These are phyloP conservation scores for Kazachstania kunashirensis DNA, from an alignment of 805 yeast genomes.

Conservation along the genomic window DNA sequence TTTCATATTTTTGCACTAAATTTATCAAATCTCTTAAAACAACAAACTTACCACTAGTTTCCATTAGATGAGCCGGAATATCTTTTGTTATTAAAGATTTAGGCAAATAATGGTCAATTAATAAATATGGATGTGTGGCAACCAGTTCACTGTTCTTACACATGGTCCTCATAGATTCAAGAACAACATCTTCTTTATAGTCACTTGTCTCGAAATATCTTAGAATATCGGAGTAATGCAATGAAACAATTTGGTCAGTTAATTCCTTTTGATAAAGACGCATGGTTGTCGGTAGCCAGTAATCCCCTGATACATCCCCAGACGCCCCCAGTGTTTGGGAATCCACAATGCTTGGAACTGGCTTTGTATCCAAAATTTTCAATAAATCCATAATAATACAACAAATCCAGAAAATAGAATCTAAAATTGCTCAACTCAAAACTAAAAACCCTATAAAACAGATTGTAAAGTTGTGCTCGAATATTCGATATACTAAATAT, in stretches of 20 bases:
- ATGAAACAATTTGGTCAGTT: slow-evolving; percentile 82
- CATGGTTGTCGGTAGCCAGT: slow-evolving; percentile 73
- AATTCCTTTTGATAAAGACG: slow-evolving; percentile 78
- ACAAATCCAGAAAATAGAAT: too few relatives aligned
- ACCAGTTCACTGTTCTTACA: slow-evolving; percentile 68
- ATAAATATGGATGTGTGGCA: slow-evolving; percentile 78
- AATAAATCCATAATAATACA: slow-evolving; percentile 58
- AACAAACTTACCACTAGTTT: slow-evolving; percentile 76
- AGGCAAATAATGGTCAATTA: slow-evolving; percentile 81
- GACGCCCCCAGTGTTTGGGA: slow-evolving; percentile 35
- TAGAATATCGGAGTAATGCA: slow-evolving; percentile 84
- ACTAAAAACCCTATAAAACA: too few relatives aligned
- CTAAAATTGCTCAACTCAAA: too few relatives aligned
- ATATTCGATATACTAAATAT: too few relatives aligned
- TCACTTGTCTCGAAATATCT: slow-evolving; percentile 63
- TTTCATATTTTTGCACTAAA: slow-evolving; percentile 37
- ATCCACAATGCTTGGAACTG: slow-evolving; percentile 71
- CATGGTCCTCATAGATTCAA: slow-evolving; percentile 70
- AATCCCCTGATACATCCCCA: slow-evolving; percentile 42
- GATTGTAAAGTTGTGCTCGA: too few relatives aligned
- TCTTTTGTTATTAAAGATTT: slow-evolving; percentile 64
- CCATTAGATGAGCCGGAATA: slow-evolving; percentile 57
- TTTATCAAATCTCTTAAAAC: slow-evolving; percentile 56
- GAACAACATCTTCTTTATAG: slow-evolving; percentile 44
- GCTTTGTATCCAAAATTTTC: slow-evolving; percentile 69